Conservation (phyloP, 495 filamentous ascomycete species). For the Penicillium lividum region DNA sequence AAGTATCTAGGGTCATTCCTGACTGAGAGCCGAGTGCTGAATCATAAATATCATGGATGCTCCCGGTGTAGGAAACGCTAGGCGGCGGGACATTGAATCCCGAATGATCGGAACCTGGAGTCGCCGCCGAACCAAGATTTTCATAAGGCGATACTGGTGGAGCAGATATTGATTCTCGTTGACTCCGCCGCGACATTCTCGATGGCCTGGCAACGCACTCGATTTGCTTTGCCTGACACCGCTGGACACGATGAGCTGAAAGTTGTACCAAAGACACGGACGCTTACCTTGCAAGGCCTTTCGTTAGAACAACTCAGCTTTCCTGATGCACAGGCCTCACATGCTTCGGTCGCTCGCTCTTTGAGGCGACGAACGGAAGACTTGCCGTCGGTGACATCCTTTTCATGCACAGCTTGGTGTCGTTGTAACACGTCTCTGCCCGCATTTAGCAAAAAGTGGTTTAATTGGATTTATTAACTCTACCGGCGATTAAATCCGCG, state of each 20-base stretch:
- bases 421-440: slow-evolving; percentile 27
- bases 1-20: neutral
- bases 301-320: slow-evolving; percentile 32
- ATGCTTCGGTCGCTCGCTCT: slow-evolving; percentile 26
- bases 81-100: slow-evolving; percentile 7
- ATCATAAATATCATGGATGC: slow-evolving; percentile 7
- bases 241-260: slow-evolving; percentile 5
- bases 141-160: neutral
- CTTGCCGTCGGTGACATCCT: slow-evolving; percentile 13
- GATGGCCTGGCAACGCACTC: slow-evolving; percentile 9
- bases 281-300: slow-evolving; percentile 26
- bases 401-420: slow-evolving; percentile 28
- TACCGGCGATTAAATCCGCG: slow-evolving; percentile 29
- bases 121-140: slow-evolving; percentile 1
- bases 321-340: slow-evolving; percentile 25
- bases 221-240: slow-evolving; percentile 19
- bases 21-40: neutral
- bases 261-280: too few species aligned
- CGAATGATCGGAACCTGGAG: slow-evolving; percentile 14
- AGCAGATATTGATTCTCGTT: neutral
- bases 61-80: slow-evolving; percentile 6
- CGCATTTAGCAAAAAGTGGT: neutral
- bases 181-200: neutral
- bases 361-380: slow-evolving; percentile 2
- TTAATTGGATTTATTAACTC: neutral